Evolutionary conservation across 2,329 filamentous ascomycete genomes (phyloP).

Genomic region (Mollisiaceae sp.): DNA sequence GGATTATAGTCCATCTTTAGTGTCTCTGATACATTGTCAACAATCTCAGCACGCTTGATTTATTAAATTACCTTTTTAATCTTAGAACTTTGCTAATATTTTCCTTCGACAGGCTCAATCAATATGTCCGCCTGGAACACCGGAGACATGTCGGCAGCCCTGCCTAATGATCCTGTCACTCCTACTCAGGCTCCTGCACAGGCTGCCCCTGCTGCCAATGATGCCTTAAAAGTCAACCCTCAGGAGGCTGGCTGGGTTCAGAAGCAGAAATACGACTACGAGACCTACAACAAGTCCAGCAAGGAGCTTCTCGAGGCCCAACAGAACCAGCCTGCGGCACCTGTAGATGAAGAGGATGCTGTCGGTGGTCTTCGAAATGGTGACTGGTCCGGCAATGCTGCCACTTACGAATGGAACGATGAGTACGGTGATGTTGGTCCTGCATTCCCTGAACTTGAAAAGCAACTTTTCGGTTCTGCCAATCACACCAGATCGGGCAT

Average conservation of each 20-base stretch:
- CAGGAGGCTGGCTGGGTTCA: slow-evolving; percentile 43
- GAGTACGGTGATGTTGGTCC: slow-evolving; percentile 88
- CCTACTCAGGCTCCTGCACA: slow-evolving; percentile 15
- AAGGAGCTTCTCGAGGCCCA: slow-evolving; percentile 36
- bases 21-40: neutral
- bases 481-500: slow-evolving; percentile 58
- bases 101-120: neutral
- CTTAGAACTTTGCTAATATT: neutral
- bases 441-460: slow-evolving; percentile 70
- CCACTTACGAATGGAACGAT: slow-evolving; percentile 80
- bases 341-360: slow-evolving; percentile 19
- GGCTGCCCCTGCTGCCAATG: slow-evolving; percentile 10
- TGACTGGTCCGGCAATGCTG: slow-evolving; percentile 39
- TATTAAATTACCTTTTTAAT: neutral
- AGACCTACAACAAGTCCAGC: slow-evolving; percentile 37
- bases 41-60: neutral
- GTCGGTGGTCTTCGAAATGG: slow-evolving; percentile 34
- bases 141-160: slow-evolving; percentile 42
- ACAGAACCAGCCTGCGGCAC: slow-evolving; percentile 12
- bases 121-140: slow-evolving; percentile 31
- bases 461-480: slow-evolving; percentile 71
- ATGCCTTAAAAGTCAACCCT: slow-evolving; percentile 28
- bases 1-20: neutral
- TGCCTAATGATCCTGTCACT: slow-evolving; percentile 33
- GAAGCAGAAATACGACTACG: slow-evolving; percentile 41